Evolutionary conservation across 345 rosid species (phyloP), one percentile per base, ranked within the genome.

Genomic region (Aethionema arabicum): DNA sequence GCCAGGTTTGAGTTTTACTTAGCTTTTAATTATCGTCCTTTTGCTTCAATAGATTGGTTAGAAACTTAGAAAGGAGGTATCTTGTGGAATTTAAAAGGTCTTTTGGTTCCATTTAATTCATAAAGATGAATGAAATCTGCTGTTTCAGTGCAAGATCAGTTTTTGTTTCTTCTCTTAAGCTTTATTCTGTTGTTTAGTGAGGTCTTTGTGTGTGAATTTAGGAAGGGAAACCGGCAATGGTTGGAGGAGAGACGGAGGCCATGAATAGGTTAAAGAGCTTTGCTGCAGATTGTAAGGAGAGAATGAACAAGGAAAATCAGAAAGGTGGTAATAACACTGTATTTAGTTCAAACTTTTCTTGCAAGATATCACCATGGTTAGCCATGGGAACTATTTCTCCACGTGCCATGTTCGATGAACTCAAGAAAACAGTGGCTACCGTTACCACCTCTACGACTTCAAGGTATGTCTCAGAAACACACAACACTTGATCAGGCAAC

Each of bases 241-340:
- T 81, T 63, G 99, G 99, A 58, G 99, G 99, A 40, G 99, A 95
- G 86, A 82, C 88, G 46, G 96, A 90, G 77, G 99, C 93, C 52
- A 64, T 88, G 60, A 82, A 75, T 46, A 86, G 81, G 83, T 75
- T 95, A 51, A 78, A 83, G 70, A 90, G 78, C 59, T 86, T 86
- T 60, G 88, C 90, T 5, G 87, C 85, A 1, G 93, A 90, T 62
- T 88, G 91, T 76, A 85, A 74, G 73, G 85, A 95, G 60, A 93
- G 84, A 69, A 75, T 95, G 27, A 81, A 64, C 75, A 86, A 86
- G 67, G 88, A 81, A 66, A 73, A 50, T 29, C 65, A 56, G 43
- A 77, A 73, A 69, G 85, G 85, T 59, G 68, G 69, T 46, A 73
- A 74, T 27, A 82, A 79, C 52, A 86, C 82, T 76, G 74, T 95